Conservation (phyloP, 73 alveolate species). For the Stentor coeruleus region DNA sequence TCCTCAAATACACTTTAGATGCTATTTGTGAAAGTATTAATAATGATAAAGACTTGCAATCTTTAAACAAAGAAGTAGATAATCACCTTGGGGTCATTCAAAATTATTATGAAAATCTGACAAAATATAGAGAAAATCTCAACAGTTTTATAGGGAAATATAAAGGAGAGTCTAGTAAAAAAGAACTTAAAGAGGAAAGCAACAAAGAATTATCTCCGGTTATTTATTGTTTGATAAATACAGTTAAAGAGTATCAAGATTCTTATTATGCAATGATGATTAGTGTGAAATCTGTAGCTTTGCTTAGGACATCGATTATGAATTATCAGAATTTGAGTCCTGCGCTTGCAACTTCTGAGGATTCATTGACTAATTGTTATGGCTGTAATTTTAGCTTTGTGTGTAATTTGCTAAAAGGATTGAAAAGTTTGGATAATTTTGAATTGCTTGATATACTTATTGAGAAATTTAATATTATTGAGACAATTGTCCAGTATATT, state of each 20-base stretch:
- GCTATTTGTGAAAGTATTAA: constrained; percentile 33
- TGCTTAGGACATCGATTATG: background rate
- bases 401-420: background rate
- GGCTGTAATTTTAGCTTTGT: background rate
- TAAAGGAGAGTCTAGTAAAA: constrained; percentile 28
- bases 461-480: background rate
- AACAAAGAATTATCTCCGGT: constrained; percentile 17
- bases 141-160: background rate
- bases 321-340: background rate
- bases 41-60: constrained; percentile 28
- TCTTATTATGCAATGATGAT: constrained; percentile 22
- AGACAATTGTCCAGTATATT: background rate
- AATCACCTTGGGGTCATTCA: constrained; percentile 27
- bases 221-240: background rate
- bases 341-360: background rate
- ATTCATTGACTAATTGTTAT: background rate
- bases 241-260: background rate
- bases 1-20: constrained; percentile 24
- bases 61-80: constrained; percentile 25
- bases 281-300: constrained; percentile 4
- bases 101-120: constrained; percentile 21
- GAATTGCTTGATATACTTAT: background rate
- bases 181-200: constrained; percentile 10
- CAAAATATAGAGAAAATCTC: constrained; percentile 30
- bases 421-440: background rate